Evolutionary conservation across 164 flowering plant species (phyloP).

Genomic region (Brasenia schreberi): DNA sequence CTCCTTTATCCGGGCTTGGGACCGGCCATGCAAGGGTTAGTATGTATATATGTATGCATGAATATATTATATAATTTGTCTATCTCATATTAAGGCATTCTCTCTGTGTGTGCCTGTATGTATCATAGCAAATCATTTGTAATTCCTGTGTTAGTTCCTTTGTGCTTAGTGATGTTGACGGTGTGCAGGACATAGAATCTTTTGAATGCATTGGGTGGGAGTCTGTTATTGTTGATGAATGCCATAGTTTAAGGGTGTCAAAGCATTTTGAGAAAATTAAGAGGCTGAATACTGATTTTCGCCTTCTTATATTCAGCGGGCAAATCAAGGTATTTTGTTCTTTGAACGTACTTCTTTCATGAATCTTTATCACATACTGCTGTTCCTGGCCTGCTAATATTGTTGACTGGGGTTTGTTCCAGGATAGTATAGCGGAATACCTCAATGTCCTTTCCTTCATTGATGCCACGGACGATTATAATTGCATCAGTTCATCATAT

Average conservation of each 20-base stretch:
- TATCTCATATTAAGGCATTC: no score
- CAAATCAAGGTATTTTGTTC: slow-evolving; percentile 34
- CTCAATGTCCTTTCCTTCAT: slow-evolving; percentile 36
- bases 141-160: neutral
- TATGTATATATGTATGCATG: no score
- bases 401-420: slow-evolving; percentile 10
- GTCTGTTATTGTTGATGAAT: slow-evolving; percentile 49
- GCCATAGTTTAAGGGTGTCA: slow-evolving; percentile 24
- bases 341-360: slow-evolving; percentile 4
- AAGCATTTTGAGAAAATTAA: slow-evolving; percentile 29
- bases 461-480: slow-evolving; percentile 14
- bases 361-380: neutral
- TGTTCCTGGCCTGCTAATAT: neutral
- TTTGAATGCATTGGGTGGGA: slow-evolving; percentile 46
- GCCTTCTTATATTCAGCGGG: slow-evolving; percentile 38
- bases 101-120: no score
- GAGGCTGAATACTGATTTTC: slow-evolving; percentile 23
- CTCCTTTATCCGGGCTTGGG: no score
- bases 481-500: slow-evolving; percentile 5
- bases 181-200: slow-evolving; percentile 47
- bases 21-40: no score
- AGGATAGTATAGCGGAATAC: slow-evolving; percentile 44
- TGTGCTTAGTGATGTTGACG: neutral
- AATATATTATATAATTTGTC: no score
- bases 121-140: no score